These are phyloP conservation scores for Sechiopsis laciniata DNA, from an alignment of 306 rosid species.

Conservation along the genomic window DNA sequence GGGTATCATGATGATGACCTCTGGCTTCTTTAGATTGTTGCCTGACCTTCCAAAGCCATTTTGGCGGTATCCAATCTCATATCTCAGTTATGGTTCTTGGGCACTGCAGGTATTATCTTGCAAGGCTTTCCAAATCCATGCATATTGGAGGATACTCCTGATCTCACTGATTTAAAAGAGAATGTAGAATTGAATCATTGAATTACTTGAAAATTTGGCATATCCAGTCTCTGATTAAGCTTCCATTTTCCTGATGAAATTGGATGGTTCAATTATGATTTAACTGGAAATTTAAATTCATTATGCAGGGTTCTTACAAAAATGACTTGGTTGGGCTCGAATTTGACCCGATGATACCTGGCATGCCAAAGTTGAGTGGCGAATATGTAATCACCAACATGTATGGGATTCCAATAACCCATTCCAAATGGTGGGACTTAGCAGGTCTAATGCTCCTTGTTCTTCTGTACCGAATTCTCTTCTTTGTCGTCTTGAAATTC, in stretches of 20 bases:
- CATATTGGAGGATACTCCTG: not conserved
- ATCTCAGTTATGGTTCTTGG: constrained; percentile 83
- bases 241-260: constrained; percentile 7
- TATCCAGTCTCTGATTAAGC: not conserved
- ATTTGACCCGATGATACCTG: constrained; percentile 58
- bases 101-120: constrained; percentile 52
- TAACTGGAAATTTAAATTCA: constrained; percentile 5
- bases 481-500: constrained; percentile 66
- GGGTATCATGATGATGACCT: constrained; percentile 96
- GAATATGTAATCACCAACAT: constrained; percentile 46
- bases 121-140: not conserved
- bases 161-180: not conserved
- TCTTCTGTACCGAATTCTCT: constrained; percentile 44
- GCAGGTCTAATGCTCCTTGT: constrained; percentile 51
- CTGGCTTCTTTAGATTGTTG: constrained; percentile 74
- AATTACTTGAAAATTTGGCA: not conserved
- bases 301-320: constrained; percentile 80
- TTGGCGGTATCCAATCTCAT: constrained; percentile 94
- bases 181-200: not conserved
- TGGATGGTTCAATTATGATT: not conserved
- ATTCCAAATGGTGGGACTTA: constrained; percentile 96
- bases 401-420: constrained; percentile 56
- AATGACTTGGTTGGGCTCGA: constrained; percentile 81
- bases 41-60: constrained; percentile 77
- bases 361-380: constrained; percentile 60